These are phyloP conservation scores for Boechera stricta DNA, from an alignment of 345 rosid species.

Conservation along the genomic window DNA sequence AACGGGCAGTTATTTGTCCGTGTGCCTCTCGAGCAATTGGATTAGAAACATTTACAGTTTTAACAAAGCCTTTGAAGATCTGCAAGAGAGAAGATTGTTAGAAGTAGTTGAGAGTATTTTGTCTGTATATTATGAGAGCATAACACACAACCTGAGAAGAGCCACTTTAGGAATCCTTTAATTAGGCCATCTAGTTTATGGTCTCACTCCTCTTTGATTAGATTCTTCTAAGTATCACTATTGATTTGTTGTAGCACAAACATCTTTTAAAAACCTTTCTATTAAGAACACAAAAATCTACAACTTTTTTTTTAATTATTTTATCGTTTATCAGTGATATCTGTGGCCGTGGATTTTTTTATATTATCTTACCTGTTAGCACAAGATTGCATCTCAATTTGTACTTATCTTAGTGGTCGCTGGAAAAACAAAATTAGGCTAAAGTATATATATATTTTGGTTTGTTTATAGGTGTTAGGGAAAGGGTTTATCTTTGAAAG, in stretches of 20 bases:
- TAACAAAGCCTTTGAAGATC: slow-evolving; percentile 30
- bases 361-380: neutral
- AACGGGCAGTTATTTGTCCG: slow-evolving; percentile 84
- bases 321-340: neutral
- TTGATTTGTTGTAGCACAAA: slow-evolving; percentile 40
- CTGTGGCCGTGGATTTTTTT: neutral
- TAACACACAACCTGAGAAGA: slow-evolving; percentile 23
- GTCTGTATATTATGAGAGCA: slow-evolving; percentile 45
- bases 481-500: neutral
- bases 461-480: neutral
- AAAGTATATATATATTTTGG: neutral
- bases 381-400: neutral
- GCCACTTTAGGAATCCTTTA: slow-evolving; percentile 36
- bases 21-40: slow-evolving; percentile 69
- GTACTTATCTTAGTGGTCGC: neutral
- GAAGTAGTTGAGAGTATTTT: slow-evolving; percentile 39
- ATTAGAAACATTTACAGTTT: slow-evolving; percentile 37
- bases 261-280: slow-evolving; percentile 6
- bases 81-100: slow-evolving; percentile 32
- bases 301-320: neutral
- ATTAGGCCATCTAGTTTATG: slow-evolving; percentile 42
- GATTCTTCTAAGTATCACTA: slow-evolving; percentile 26
- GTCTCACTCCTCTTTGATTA: slow-evolving; percentile 34
- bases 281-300: neutral
- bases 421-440: neutral